phyloP scores from a whole-genome alignment of 371 early-diverging fungal genomes.

The Syncephalastrum monosporum region DNA sequence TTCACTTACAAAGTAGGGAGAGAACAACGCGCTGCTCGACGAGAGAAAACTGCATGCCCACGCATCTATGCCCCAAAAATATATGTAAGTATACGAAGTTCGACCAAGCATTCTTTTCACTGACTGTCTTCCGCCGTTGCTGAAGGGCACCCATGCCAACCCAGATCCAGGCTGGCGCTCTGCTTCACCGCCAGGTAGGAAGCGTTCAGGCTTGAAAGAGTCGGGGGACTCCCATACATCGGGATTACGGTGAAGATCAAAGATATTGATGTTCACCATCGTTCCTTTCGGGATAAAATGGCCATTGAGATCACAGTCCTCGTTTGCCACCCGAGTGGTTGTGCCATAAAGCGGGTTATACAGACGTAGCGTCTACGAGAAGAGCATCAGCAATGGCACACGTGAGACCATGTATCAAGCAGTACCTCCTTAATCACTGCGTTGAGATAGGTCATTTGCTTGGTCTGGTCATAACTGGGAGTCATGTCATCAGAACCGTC shows the following conservation, averaged over 20 bases:
- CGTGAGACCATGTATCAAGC: constrained; percentile 17
- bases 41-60: constrained; percentile 18
- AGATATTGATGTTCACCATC: constrained; percentile 37
- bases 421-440: constrained; percentile 32
- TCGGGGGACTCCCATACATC: constrained; percentile 19
- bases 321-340: constrained; percentile 22
- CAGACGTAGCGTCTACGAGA: constrained; percentile 10
- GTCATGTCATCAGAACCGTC: constrained; percentile 32
- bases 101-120: not conserved
- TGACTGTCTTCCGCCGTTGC: constrained; percentile 18
- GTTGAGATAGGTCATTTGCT: constrained; percentile 41
- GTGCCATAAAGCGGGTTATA: constrained; percentile 11
- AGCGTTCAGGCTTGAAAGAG: constrained; percentile 27
- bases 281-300: constrained; percentile 47
- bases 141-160: constrained; percentile 29
- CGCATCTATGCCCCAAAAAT: constrained; percentile 5
- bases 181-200: constrained; percentile 16
- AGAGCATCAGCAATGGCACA: constrained; percentile 44
- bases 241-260: constrained; percentile 22
- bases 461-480: constrained; percentile 41
- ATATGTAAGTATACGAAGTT: no score
- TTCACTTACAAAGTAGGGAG: constrained; percentile 11
- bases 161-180: constrained; percentile 20
- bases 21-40: constrained; percentile 16
- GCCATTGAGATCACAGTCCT: constrained; percentile 39